Conservation (phyloP, 106 monocot species). For the Dendrobium catenatum region DNA sequence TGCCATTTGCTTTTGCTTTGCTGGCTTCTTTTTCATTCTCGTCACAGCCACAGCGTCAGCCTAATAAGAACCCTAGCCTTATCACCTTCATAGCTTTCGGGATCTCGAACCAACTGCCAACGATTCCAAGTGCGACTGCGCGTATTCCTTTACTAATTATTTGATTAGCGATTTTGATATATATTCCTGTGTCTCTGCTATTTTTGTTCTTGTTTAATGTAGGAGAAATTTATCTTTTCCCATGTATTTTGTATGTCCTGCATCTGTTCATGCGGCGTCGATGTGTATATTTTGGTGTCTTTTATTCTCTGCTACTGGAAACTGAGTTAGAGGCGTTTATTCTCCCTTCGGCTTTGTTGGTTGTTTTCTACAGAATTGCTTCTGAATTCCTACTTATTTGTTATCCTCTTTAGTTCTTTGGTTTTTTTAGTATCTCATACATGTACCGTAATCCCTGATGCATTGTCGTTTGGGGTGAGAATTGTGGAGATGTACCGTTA, state of each 20-base stretch:
- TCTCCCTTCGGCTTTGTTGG: background rate
- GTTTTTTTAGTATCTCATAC: background rate
- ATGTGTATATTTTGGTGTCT: background rate
- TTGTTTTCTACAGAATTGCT: no score
- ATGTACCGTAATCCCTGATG: background rate
- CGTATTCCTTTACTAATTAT: background rate
- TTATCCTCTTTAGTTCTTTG: no score
- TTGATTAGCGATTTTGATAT: background rate
- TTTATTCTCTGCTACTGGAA: background rate
- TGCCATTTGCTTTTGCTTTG: background rate
- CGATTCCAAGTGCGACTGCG: background rate
- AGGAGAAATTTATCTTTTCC: background rate
- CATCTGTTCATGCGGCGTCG: background rate
- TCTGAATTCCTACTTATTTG: no score
- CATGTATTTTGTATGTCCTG: background rate
- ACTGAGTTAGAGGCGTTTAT: background rate
- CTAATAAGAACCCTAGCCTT: background rate
- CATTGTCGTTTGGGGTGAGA: background rate
- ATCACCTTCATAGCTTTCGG: background rate
- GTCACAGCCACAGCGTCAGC: background rate
- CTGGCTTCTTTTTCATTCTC: background rate
- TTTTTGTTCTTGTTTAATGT: background rate
- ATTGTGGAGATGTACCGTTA: background rate
- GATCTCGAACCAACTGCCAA: background rate
- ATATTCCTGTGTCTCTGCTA: background rate